phyloP scores from a whole-genome alignment of 1,284 basidiomycete species.

The Leccinum huronense region DNA sequence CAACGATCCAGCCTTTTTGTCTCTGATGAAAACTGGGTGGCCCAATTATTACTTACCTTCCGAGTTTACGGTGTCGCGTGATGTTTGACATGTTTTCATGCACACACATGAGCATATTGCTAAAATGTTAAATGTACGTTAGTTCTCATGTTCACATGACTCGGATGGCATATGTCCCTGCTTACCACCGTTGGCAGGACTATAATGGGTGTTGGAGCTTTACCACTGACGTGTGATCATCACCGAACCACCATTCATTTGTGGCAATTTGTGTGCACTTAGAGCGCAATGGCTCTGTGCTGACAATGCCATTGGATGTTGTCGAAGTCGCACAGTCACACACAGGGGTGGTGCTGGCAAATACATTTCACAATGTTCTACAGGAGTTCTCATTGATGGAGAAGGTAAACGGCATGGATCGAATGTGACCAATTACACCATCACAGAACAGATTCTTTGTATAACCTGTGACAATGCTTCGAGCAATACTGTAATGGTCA shows the following conservation, averaged over 20 bases:
- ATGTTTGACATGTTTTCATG: constrained; percentile 10
- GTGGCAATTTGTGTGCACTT: background rate
- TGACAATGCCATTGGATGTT: background rate
- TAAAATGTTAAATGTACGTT: constrained; percentile 4
- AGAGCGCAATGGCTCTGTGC: background rate
- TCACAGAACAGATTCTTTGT: background rate
- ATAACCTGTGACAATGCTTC: background rate
- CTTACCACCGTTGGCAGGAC: background rate
- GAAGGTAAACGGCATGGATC: background rate
- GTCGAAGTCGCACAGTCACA: background rate
- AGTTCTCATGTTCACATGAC: background rate
- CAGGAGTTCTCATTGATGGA: background rate
- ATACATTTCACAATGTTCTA: background rate
- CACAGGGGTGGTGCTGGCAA: background rate
- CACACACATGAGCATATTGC: too few species aligned
- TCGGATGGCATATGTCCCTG: background rate
- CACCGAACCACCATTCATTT: background rate
- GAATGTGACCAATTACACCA: background rate
- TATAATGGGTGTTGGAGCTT: background rate
- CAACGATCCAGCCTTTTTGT: background rate
- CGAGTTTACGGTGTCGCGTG: background rate
- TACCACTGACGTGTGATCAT: background rate
- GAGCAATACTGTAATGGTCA: background rate
- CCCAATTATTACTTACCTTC: constrained; percentile 10
- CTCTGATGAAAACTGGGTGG: constrained; percentile 12